Percentiles rank a stretch among this genome's conserved stretches.
phyloP scores from a whole-genome alignment of 1,284 basidiomycete genomes.

The Mycosarcoma mackinlayi region DNA sequence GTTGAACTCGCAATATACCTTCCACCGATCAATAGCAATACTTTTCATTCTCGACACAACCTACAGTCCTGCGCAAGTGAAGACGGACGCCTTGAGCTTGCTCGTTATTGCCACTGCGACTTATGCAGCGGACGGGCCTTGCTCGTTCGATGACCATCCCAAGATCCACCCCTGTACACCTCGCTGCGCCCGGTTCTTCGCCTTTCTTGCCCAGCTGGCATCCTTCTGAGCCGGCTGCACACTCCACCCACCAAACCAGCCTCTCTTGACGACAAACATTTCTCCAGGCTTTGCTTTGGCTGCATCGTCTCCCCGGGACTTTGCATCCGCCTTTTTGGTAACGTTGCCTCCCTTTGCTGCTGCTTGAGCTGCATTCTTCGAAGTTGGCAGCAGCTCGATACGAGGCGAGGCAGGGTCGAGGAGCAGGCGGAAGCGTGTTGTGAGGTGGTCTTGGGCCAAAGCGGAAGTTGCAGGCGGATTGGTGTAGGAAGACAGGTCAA shows the following conservation, averaged over 20 bases:
- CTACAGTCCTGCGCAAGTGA: too few species aligned
- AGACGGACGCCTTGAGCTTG: too few species aligned
- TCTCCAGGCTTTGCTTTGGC: neutral
- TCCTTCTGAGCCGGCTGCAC: slow-evolving; percentile 13
- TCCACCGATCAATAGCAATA: neutral
- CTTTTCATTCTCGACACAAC: neutral
- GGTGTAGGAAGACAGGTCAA: slow-evolving; percentile 24
- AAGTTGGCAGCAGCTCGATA: slow-evolving; percentile 24
- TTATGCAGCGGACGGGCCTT: slow-evolving; percentile 1
- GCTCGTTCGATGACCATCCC: slow-evolving; percentile 20
- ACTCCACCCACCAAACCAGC: slow-evolving; percentile 37
- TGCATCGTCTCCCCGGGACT: slow-evolving; percentile 3
- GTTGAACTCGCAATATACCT: slow-evolving; percentile 32
- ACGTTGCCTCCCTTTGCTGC: slow-evolving; percentile 10
- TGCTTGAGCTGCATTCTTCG: neutral
- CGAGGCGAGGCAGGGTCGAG: slow-evolving; percentile 23
- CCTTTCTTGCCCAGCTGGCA: slow-evolving; percentile 8
- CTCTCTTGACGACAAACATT: slow-evolving; percentile 25
- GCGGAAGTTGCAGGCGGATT: slow-evolving; percentile 13
- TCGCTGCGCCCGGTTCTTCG: slow-evolving; percentile 1
- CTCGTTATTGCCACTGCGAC: neutral
- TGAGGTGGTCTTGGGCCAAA: slow-evolving; percentile 1
- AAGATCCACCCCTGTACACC: slow-evolving; percentile 17
- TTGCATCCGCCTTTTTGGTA: slow-evolving; percentile 11
- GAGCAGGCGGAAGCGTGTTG: slow-evolving; percentile 19